Evolutionary conservation across 371 early-diverging fungal genomes (phyloP), one percentile per base, ranked within the genome.

Genomic region (Synchytrium microbalum): DNA sequence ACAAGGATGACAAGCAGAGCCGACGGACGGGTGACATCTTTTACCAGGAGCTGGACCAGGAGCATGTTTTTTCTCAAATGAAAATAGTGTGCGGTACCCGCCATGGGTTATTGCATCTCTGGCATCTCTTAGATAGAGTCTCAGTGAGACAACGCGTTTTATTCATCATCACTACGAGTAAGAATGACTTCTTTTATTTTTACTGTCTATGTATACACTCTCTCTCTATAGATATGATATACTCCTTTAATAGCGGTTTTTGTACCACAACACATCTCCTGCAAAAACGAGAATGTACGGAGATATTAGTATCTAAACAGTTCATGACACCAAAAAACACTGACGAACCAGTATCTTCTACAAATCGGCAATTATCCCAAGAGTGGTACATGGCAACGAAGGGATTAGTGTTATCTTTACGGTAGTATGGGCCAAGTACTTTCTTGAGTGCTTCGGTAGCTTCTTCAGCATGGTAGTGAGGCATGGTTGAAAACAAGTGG

Each of bases 401-500:
- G 54, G 88, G 78, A 46, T 84, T 83, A 2, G 86, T 88, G 26
- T 79, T 69, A 71, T 91, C 91, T 31, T 71, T 79, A 24, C 80
- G 62, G 72, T 89, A 86, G 69, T 89, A 87, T 58, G 72, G 64
- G 30, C 92, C 92, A 32, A 93, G 76, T 51, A 82, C 77, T 72
- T 84, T 79, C 77, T 86, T 85, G 59, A 92, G 69, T 62, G 85
- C 85, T 46, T 66, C 64, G 32, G 93, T 93, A 3, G 93, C 94
- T 75, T 90, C 89, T 62, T 82, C 73, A 10, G 92, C 89, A 64
- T 93, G 81, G 79, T 93, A 93, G 78, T 89, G 89, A 25, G 94
- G 94, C 91, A 93, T 92, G 30, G 82, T 85, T 26, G 89, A 88
- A 77, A 92, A 93, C 68, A 91, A 72, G 69, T 93, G 92, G 70